A percentile compares a stretch with the other conserved stretches of the same genome.
These are phyloP conservation scores for Aureoboletus auriporus DNA, from an alignment of 768 basidiomycete species.

Conservation along the genomic window DNA sequence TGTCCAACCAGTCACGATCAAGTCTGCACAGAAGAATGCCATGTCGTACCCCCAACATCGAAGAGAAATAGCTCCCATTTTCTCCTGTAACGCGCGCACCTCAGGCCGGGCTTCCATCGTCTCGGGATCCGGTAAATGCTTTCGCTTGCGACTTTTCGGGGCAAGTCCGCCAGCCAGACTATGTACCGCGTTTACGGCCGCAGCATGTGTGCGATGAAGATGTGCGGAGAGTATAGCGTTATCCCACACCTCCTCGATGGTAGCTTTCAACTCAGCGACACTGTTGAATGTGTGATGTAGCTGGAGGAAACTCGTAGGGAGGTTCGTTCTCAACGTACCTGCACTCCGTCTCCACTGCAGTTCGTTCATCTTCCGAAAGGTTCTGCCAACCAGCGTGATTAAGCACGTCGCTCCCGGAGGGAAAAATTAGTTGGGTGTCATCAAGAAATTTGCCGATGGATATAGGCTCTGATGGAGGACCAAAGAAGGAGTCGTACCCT, in stretches of 20 bases:
- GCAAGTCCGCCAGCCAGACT: conserved; percentile 30
- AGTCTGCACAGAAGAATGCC: not conserved
- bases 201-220: conserved; percentile 51
- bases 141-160: conserved; percentile 32
- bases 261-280: conserved; percentile 45
- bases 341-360: conserved; percentile 38
- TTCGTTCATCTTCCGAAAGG: conserved; percentile 24
- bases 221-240: conserved; percentile 57
- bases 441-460: conserved; percentile 44
- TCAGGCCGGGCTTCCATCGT: conserved; percentile 38
- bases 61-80: conserved; percentile 49
- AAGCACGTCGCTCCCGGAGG: conserved; percentile 7
- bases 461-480: conserved; percentile 58
- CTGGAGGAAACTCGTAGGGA: not conserved
- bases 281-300: conserved; percentile 30
- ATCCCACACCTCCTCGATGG: conserved; percentile 45
- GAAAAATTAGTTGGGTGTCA: conserved; percentile 16
- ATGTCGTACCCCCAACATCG: conserved; percentile 58
- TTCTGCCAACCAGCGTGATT: conserved; percentile 20
- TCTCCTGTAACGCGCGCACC: conserved; percentile 44
- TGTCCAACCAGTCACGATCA: conserved; percentile 22
- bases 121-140: conserved; percentile 25
- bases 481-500: conserved; percentile 51
- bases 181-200: conserved; percentile 35
- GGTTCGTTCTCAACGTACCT: conserved; percentile 27